Conservation (phyloP, 2,329 filamentous ascomycete genomes). For the Didymella sp. region DNA sequence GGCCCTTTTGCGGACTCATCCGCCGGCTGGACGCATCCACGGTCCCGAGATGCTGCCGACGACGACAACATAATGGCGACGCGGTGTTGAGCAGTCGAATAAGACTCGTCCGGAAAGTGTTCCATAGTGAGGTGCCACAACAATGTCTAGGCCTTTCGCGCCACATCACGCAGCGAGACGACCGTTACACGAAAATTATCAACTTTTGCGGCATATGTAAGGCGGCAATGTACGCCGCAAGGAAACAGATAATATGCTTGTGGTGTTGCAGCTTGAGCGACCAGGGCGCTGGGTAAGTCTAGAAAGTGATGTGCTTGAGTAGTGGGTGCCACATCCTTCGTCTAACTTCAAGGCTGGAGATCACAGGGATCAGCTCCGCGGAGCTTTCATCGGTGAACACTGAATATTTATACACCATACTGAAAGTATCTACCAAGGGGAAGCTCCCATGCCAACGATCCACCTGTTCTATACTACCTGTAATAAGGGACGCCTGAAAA, state of each 20-base stretch:
- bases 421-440: constrained; percentile 9
- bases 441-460: not conserved
- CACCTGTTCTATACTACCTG: not conserved
- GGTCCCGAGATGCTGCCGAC: constrained; percentile 39
- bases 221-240: not conserved
- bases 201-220: not conserved
- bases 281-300: constrained; percentile 6
- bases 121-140: constrained; percentile 17
- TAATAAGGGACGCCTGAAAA: constrained; percentile 17
- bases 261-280: constrained; percentile 22
- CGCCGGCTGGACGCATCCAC: constrained; percentile 22
- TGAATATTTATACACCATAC: constrained; percentile 14
- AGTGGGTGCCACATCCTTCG: constrained; percentile 22
- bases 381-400: constrained; percentile 18
- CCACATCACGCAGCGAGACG: constrained; percentile 19
- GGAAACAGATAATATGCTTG: constrained; percentile 1
- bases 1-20: constrained; percentile 46
- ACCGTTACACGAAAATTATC: constrained; percentile 1
- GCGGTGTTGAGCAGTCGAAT: constrained; percentile 31
- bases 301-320: constrained; percentile 11
- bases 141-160: constrained; percentile 19
- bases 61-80: constrained; percentile 22
- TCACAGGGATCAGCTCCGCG: constrained; percentile 25
- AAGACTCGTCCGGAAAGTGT: constrained; percentile 25
- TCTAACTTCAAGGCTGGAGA: constrained; percentile 21